phyloP scores from a whole-genome alignment of 257 asterid genomes.

The Fraxinus excelsior region DNA sequence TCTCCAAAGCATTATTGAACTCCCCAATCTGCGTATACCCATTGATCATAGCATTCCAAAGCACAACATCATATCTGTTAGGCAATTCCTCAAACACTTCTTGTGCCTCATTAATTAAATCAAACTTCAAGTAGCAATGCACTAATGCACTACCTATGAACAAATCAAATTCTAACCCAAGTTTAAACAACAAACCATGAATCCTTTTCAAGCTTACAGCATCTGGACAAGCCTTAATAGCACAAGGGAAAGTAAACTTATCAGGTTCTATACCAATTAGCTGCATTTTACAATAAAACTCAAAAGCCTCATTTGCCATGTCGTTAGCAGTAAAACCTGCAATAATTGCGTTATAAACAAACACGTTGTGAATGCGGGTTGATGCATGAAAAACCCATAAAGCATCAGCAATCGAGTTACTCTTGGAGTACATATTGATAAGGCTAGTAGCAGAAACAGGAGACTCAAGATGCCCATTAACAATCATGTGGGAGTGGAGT shows the following conservation, averaged over 20 bases:
- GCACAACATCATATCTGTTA: constrained; percentile 57
- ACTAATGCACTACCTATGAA: constrained; percentile 74
- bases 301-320: constrained; percentile 40
- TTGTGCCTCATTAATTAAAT: constrained; percentile 53
- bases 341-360: constrained; percentile 64
- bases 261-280: constrained; percentile 61
- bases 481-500: constrained; percentile 60
- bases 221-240: constrained; percentile 62
- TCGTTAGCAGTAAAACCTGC: constrained; percentile 60
- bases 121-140: constrained; percentile 54
- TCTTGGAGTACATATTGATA: constrained; percentile 86
- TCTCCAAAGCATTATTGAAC: constrained; percentile 41
- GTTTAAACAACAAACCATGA: constrained; percentile 62
- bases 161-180: constrained; percentile 59
- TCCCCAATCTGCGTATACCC: constrained; percentile 65
- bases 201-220: constrained; percentile 42
- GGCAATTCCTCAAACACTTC: constrained; percentile 70
- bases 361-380: constrained; percentile 48
- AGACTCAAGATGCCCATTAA: constrained; percentile 47
- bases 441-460: constrained; percentile 79
- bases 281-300: constrained; percentile 55
- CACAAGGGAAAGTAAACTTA: constrained; percentile 78
- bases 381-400: constrained; percentile 55
- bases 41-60: constrained; percentile 86
- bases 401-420: constrained; percentile 61